Evolutionary conservation across 805 yeast genomes (phyloP), one percentile per base, ranked within the genome.

Genomic region (Komagataella pastoris): DNA sequence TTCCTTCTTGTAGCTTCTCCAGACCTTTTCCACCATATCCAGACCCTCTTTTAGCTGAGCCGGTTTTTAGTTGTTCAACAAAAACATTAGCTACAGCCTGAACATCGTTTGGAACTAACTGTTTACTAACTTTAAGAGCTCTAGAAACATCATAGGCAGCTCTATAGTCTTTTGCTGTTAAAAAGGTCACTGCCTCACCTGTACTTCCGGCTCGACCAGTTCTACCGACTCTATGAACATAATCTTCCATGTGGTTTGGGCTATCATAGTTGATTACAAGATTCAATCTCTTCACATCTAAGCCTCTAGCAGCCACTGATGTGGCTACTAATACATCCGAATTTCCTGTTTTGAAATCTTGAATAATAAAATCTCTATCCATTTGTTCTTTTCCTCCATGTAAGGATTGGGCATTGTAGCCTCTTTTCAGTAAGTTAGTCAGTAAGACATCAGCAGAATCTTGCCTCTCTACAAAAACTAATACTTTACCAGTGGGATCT

Each of bases 11-110:
- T 46, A 90, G 68, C 55, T 83, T 84, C 47, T 83, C 91, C 50
- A 90, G 71, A 1, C 98, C 98, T 57, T 85, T 83, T 18, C 99
- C 99, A 3, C 97, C 95, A 69, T 89, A 93, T 0, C 99, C 99
- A 51, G 80, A 77, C 23, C 78, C 75, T 53, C 77, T 72, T 57
- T 74, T 77, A 40, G 69, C 78, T 51, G 82, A 80, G 0, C 95
- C 96, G 1, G 69, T 62, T 55, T 81, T 80, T 54, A 87, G 72
- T 52, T 83, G 87, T 12, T 66, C 71, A 52, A 77, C 67, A 63
- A 86, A 88, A 45, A 65, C 59, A 3, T 70, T 65, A 0, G 85
- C 80, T 62, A 89, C 71, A 12, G 62, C 62, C 17, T 63, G 51
- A 2, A 85, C 68, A 24, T 74, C 72, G 1, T 66, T 68, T 1